A percentile compares a stretch with the other conserved stretches of the same genome.
These are phyloP conservation scores for Phalaenopsis hybrid DNA, from an alignment of 116 monocot species.

Conservation along the genomic window DNA sequence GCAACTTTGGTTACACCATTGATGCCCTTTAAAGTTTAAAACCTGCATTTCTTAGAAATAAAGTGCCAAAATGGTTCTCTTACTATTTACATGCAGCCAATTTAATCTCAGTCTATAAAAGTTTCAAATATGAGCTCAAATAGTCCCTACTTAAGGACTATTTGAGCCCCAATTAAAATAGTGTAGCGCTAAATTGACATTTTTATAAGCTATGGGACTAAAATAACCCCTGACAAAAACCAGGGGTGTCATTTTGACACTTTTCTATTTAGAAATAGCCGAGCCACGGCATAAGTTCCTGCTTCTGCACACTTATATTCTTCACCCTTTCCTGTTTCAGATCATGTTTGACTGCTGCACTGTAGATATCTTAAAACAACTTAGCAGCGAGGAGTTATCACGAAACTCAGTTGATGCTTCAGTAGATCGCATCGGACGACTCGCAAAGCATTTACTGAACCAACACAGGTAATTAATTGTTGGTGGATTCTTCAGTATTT, in stretches of 20 bases:
- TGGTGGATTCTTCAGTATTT: not conserved
- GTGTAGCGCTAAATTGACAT: no score
- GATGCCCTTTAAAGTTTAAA: not conserved
- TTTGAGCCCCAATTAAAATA: no score
- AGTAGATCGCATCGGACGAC: slow-evolving; percentile 62
- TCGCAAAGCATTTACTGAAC: slow-evolving; percentile 64
- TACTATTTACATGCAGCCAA: no score
- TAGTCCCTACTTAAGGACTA: no score
- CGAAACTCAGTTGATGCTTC: slow-evolving; percentile 36
- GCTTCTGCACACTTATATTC: not conserved
- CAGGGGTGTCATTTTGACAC: no score
- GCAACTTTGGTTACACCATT: no score
- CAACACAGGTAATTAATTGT: slow-evolving; percentile 59
- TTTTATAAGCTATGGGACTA: no score
- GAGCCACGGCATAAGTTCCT: not conserved
- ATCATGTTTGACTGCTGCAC: slow-evolving; percentile 68
- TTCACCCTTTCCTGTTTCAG: slow-evolving; percentile 24
- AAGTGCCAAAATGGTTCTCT: no score
- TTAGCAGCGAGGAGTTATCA: slow-evolving; percentile 90
- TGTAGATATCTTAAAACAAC: slow-evolving; percentile 84
- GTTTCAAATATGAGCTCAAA: no score
- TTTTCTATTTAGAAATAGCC: not conserved
- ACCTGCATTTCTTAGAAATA: not conserved
- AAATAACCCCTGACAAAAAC: no score
- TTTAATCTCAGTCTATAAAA: no score